Base-by-base conservation (phyloP, 2,329 filamentous ascomycete genomes). In the Hymenoscyphus occultus region DNA sequence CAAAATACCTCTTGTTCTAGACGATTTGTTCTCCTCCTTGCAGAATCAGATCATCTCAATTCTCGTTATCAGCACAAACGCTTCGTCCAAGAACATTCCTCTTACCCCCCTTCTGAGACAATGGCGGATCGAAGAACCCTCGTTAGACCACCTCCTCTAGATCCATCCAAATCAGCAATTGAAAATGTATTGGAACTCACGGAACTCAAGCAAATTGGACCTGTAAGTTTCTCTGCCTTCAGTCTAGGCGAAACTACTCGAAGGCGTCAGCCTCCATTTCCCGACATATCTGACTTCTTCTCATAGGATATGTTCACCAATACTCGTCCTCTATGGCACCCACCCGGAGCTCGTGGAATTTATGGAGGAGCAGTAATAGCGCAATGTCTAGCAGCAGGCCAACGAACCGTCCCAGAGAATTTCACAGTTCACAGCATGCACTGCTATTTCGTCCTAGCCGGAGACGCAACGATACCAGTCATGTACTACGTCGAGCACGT, bases 391-490 rank as follows among this genome's bases (percentile, higher is more conserved):
- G 85, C 90, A 57, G 92, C 95, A 1, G 95, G 92, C 31, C 93
- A 97, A 77, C 86, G 88, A 74, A 99, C 95, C 9, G 91, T 99
- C 1, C 89, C 90, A 0, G 77, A 82, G 32, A 83, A 91, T 75
- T 97, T 97, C 78, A 85, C 88, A 66, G 87, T 95, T 60, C 95
- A 99, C 82, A 94, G 90, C 75, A 97, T 96, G 90, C 95, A 99
- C 84, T 98, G 95, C 85, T 99, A 98, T 82, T 99, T 99, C 78
- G 88, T 99, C 40, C 87, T 98, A 1, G 93, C 94, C 4, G 95
- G 95, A 35, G 91, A 94, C 74, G 84, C 87, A 13, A 86, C 90
- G 66, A 89, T 95, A 19, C 94, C 95, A 39, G 90, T 98, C 70
- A 84, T 97, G 68, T 98, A 97, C 80, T 92, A 97, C 76, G 95